Base-by-base conservation (phyloP, 2,329 filamentous ascomycete genomes). In the Fusarium udum region DNA sequence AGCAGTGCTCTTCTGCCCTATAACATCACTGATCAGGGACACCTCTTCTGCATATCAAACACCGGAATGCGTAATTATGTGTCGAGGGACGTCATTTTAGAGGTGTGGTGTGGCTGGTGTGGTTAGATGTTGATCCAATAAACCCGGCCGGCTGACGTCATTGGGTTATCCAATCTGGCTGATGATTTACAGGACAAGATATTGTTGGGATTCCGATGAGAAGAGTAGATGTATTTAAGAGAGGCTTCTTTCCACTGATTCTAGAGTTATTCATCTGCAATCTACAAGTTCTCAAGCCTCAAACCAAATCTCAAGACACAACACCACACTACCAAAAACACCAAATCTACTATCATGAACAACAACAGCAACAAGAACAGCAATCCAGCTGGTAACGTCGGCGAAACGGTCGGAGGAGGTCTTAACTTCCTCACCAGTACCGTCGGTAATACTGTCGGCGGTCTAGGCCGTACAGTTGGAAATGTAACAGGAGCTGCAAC, bases 401-500 rank as follows among this genome's bases (percentile, higher is more conserved):
- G 79, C 24, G 82, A 80, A 45, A 81, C 77, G 59, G 78, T 79
- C 51, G 77, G 79, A 28, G 83, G 81, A 64, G 82, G 77, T 32
- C 78, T 79, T 51, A 80, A 84, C 61, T 83, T 84, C 65, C 76
- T 83, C 69, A 85, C 83, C 16, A 79, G 80, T 64, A 81, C 82
- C 7, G 74, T 84, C 16, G 83, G 83, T 37, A 85, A 84, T 75
- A 81, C 80, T 5, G 75, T 83, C 46, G 83, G 83, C 36, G 83
- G 83, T n/a, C 71, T 85, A 3, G 77, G 78, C 16, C 79, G 82
- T 48, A 85, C 83, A 12, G 81, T 82, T 37, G 84, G 85, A 22
- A 80, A 81, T 55, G 79, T 85, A 37, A 83, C 81, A 15, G 84
- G 88, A 56, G 88, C 88, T 2, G 87, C 87, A 3, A 85, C 86